Evolutionary conservation across 208 protist genomes (phyloP), one percentile per base, ranked within the genome.

Genomic region (Naegleria gruberi): DNA sequence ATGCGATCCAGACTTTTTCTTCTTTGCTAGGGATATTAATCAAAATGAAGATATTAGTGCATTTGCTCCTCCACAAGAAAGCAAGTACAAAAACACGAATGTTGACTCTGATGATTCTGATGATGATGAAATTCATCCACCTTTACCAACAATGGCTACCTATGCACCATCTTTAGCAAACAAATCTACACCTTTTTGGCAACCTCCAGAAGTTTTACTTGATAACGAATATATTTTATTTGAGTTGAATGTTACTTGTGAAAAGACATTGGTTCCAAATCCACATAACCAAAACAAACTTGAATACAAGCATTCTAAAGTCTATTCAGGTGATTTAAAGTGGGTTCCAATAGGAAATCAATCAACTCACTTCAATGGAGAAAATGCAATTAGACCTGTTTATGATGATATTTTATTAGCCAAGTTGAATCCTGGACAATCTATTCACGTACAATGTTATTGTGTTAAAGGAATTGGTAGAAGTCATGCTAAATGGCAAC

Each of bases 401-500:
- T 95, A 99, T 91, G 94, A 97, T 12, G 98, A 99, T 90, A 99
- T 99, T 77, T 92, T 99, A 30, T 94, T 99, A 37, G 96, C 97
- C 26, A 98, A 99, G 91, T 91, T 99, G 51, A 95, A 97, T n/a
- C 98, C 98, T 4, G 86, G 92, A 0, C 98, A 99, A 94, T 93
- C 94, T 4, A 92, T 99, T 42, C 97, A 99, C 91, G 92, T 98
- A 45, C 95, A 95, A 77, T 95, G 93, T 40, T 95, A 97, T 85
- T 96, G 95, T n/a, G 94, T 98, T 23, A 99, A 99, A 91, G 98
- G 98, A 30, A 95, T 98, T 87, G 99, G 98, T 82, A 95, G 94
- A 73, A 95, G 95, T 34, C 99, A 99, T 93, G 96, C 98, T 73
- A 99, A 99, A 94, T 99, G 97, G 97, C 96, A 95, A 19, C 98